These are phyloP conservation scores for Solanum acaule DNA, from an alignment of 257 asterid species.

Conservation along the genomic window DNA sequence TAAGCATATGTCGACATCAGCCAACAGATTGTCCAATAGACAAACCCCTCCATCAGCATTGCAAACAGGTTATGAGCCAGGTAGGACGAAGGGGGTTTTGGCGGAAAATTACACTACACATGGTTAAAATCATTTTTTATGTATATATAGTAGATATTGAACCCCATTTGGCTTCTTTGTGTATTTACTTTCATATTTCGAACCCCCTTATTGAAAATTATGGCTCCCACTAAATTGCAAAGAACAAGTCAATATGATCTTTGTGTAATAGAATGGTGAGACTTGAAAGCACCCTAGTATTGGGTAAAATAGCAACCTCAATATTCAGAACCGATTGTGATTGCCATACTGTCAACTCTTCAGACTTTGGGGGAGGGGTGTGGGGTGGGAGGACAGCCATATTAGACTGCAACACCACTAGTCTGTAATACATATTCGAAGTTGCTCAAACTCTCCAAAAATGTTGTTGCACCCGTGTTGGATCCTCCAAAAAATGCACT, in stretches of 20 bases:
- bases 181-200: neutral
- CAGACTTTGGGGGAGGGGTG: neutral
- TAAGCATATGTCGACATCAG: neutral
- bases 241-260: neutral
- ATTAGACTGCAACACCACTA: neutral
- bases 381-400: neutral
- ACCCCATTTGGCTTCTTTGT: neutral
- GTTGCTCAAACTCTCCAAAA: neutral
- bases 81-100: neutral
- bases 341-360: neutral
- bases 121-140: neutral
- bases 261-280: neutral
- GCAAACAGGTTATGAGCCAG: neutral
- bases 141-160: neutral
- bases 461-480: too few relatives aligned
- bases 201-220: neutral
- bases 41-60: neutral
- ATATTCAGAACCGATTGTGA: neutral
- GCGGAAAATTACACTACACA: neutral
- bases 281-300: neutral
- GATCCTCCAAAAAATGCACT: neutral
- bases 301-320: neutral
- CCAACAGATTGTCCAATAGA: neutral
- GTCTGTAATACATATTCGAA: neutral
- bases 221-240: neutral